phyloP scores from a whole-genome alignment of 1,284 basidiomycete species.

The Flammula alnicola region DNA sequence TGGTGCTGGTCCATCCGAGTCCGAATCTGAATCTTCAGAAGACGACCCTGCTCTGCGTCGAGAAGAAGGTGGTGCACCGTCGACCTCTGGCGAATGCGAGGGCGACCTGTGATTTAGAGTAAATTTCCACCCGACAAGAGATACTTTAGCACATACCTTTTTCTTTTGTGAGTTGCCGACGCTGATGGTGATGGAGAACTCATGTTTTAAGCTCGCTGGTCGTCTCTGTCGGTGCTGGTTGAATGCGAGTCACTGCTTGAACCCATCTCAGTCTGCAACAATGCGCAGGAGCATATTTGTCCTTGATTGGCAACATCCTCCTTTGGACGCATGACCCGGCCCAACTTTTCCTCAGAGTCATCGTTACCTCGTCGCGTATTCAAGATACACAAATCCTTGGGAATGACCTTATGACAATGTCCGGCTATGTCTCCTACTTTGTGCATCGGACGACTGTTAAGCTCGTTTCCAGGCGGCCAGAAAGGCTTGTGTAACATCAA shows the following conservation, averaged over 20 bases:
- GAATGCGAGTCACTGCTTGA: slow-evolving; percentile 10
- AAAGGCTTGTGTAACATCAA: not conserved
- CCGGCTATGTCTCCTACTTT: too few species aligned
- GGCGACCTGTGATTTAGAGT: slow-evolving; percentile 48
- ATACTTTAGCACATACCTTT: slow-evolving; percentile 46
- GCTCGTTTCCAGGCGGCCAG: too few species aligned
- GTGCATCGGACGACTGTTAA: too few species aligned
- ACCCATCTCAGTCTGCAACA: slow-evolving; percentile 12
- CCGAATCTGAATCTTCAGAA: slow-evolving; percentile 42
- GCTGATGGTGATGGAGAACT: slow-evolving; percentile 21
- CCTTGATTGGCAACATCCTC: slow-evolving; percentile 11
- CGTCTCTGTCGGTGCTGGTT: slow-evolving; percentile 1
- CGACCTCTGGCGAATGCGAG: slow-evolving; percentile 52
- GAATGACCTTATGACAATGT: too few species aligned
- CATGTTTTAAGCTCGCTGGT: slow-evolving; percentile 8
- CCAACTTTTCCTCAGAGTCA: not conserved
- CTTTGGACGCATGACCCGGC: not conserved
- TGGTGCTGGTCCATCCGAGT: slow-evolving; percentile 73
- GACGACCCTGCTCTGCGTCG: slow-evolving; percentile 71
- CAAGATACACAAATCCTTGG: too few species aligned
- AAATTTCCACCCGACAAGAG: not conserved
- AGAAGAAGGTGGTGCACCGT: slow-evolving; percentile 60
- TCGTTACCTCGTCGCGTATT: too few species aligned
- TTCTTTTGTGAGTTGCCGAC: slow-evolving; percentile 53
- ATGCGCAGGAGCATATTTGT: slow-evolving; percentile 12